A percentile compares a stretch with the other conserved stretches of the same genome.
Evolutionary conservation across 1,284 basidiomycete species (phyloP).

Genomic region (Melanopsichium pennsylvanicum): DNA sequence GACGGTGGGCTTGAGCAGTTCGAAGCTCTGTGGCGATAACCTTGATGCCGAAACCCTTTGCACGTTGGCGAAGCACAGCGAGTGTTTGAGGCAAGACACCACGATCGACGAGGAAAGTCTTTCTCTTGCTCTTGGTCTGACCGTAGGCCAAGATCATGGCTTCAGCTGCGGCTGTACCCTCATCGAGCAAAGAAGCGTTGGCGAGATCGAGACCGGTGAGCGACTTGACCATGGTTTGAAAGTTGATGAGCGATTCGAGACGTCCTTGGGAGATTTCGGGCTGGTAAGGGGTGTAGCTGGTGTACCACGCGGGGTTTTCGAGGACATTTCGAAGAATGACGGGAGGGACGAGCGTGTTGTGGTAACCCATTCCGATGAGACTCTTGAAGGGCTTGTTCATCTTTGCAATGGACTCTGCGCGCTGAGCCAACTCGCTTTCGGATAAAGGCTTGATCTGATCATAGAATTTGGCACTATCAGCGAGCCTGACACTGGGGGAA

Average conservation of each 20-base stretch:
- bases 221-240: slow-evolving; percentile 94
- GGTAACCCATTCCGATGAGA: slow-evolving; percentile 98
- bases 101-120: slow-evolving; percentile 62
- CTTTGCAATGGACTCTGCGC: slow-evolving; percentile 78
- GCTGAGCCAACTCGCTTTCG: slow-evolving; percentile 82
- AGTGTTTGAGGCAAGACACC: slow-evolving; percentile 63
- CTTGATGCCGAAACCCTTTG: slow-evolving; percentile 63
- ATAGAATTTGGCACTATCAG: slow-evolving; percentile 73
- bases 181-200: slow-evolving; percentile 64
- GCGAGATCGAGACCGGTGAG: slow-evolving; percentile 88
- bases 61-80: slow-evolving; percentile 62
- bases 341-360: slow-evolving; percentile 67
- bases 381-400: slow-evolving; percentile 86
- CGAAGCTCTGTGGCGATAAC: slow-evolving; percentile 54
- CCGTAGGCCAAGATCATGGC: slow-evolving; percentile 63
- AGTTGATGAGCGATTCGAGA: slow-evolving; percentile 95
- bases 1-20: slow-evolving; percentile 49
- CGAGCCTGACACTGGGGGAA: slow-evolving; percentile 67
- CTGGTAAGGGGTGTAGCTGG: slow-evolving; percentile 90
- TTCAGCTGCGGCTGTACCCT: slow-evolving; percentile 64
- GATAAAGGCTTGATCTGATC: slow-evolving; percentile 72
- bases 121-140: slow-evolving; percentile 54
- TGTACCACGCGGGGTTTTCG: slow-evolving; percentile 99
- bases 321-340: slow-evolving; percentile 69
- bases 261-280: slow-evolving; percentile 91